These are phyloP conservation scores for Gymnopilus junonius DNA, from an alignment of 768 basidiomycete genomes.

Conservation along the genomic window DNA sequence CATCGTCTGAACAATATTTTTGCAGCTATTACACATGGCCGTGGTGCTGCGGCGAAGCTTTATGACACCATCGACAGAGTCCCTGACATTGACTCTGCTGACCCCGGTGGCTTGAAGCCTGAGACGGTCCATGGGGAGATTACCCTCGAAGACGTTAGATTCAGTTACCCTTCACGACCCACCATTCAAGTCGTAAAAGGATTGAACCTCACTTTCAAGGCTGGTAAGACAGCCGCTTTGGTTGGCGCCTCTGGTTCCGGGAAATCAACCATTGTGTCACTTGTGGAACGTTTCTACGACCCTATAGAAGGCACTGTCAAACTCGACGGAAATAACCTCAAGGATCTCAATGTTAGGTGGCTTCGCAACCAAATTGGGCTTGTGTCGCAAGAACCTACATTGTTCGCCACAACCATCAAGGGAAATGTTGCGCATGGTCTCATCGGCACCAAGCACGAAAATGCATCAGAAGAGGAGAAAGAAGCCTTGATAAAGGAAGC, in stretches of 20 bases:
- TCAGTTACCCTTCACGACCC: conserved; percentile 88
- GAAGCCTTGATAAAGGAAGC: conserved; percentile 80
- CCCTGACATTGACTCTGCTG: conserved; percentile 83
- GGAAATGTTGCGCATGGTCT: conserved; percentile 87
- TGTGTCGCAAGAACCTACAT: conserved; percentile 85
- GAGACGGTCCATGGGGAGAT: conserved; percentile 74
- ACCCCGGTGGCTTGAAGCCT: conserved; percentile 68
- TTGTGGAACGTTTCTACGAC: conserved; percentile 91
- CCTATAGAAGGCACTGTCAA: conserved; percentile 68
- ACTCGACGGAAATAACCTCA: conserved; percentile 77
- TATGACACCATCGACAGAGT: conserved; percentile 87
- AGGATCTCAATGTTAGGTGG: conserved; percentile 83
- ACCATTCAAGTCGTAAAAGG: conserved; percentile 80
- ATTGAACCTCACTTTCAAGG: conserved; percentile 66
- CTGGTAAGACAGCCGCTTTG: conserved; percentile 78
- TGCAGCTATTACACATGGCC: conserved; percentile 76
- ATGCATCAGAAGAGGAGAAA: conserved; percentile 74
- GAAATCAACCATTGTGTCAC: conserved; percentile 75
- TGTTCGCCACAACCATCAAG: conserved; percentile 84
- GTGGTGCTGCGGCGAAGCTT: conserved; percentile 89
- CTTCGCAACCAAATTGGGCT: conserved; percentile 86
- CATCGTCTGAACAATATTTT: conserved; percentile 5
- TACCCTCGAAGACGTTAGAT: conserved; percentile 71
- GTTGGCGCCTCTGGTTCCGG: conserved; percentile 84
- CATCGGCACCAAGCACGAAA: conserved; percentile 71